phyloP scores from a whole-genome alignment of 2,329 filamentous ascomycete genomes.

The Venturia asperata region DNA sequence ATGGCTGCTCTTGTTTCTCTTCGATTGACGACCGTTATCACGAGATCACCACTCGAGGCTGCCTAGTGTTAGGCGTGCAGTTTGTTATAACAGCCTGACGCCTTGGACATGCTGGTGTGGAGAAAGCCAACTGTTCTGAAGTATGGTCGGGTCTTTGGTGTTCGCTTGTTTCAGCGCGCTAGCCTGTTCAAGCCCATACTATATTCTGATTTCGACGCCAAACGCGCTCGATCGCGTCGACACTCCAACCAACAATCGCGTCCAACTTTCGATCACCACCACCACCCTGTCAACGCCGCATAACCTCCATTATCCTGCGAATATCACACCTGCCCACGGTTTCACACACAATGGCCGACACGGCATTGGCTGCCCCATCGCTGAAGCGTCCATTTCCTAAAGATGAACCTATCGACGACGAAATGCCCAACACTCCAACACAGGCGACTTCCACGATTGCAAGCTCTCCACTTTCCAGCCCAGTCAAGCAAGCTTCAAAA shows the following conservation, averaged over 20 bases:
- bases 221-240: background rate
- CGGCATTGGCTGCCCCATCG: background rate
- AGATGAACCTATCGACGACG: background rate
- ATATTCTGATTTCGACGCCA: too few relatives aligned
- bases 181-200: background rate
- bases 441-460: background rate
- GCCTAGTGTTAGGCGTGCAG: background rate
- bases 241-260: background rate
- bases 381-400: slow-evolving; percentile 12
- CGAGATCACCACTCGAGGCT: background rate
- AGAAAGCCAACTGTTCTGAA: too few relatives aligned
- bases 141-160: too few relatives aligned
- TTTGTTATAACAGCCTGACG: background rate
- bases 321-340: background rate
- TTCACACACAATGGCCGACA: background rate
- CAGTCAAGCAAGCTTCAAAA: background rate
- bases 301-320: background rate
- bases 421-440: background rate
- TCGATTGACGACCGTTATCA: background rate
- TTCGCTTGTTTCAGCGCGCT: background rate
- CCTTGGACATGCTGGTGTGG: background rate
- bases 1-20: background rate
- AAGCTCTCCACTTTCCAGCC: slow-evolving; percentile 10
- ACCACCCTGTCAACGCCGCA: background rate
- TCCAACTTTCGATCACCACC: background rate